Evolutionary conservation across 441 rosid genomes (phyloP).

Genomic region (Sinapis alba): DNA sequence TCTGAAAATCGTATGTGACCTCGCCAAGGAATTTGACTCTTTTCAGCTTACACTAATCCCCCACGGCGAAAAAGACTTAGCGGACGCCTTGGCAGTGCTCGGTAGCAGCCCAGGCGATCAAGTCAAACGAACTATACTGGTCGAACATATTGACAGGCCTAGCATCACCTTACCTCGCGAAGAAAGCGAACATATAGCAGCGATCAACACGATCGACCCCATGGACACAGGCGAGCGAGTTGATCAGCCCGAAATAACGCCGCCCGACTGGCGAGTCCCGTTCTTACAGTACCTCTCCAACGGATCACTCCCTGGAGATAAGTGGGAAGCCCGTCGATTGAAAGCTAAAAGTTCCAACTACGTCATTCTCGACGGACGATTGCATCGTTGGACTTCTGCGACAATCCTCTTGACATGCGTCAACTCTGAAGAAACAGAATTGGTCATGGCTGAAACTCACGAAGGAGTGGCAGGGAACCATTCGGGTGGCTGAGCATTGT

Average conservation of each 20-base stretch:
- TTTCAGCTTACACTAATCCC: background rate
- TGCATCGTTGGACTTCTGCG: background rate
- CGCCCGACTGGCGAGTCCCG: background rate
- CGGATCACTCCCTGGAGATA: background rate
- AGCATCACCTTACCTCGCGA: background rate
- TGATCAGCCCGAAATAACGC: background rate
- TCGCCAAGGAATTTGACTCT: background rate
- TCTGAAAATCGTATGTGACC: background rate
- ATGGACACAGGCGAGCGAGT: background rate
- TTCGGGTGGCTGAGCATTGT: background rate
- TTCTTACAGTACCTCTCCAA: background rate
- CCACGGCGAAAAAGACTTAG: background rate
- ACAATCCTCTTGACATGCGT: background rate
- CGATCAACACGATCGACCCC: background rate
- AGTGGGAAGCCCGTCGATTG: background rate
- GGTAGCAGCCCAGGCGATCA: background rate
- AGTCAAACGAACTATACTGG: background rate
- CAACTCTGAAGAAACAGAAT: background rate
- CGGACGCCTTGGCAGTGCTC: background rate
- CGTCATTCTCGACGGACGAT: background rate
- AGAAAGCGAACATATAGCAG: background rate
- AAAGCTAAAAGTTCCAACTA: background rate
- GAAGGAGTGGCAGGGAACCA: background rate
- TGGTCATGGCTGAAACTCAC: background rate
- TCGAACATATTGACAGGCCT: background rate